Conservation (phyloP, 352 stramenopile species). For the Globisporangium yorkense region DNA sequence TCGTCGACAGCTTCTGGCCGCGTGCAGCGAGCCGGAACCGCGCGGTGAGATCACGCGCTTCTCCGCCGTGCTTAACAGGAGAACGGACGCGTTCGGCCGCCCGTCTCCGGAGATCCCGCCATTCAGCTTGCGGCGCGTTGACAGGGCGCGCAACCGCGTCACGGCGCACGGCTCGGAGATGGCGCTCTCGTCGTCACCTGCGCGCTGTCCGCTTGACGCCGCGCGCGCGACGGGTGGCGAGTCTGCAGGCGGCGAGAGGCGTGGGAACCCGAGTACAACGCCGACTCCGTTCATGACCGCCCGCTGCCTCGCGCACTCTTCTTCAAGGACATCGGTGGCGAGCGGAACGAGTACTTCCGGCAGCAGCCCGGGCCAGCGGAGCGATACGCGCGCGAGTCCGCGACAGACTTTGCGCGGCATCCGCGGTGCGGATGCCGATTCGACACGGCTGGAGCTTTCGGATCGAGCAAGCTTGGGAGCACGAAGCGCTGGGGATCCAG, state of each 20-base stretch:
- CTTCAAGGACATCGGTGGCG: not conserved
- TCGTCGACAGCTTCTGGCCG: slow-evolving; percentile 23
- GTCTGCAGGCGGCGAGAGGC: not conserved
- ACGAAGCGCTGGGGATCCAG: too few relatives aligned
- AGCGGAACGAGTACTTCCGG: not conserved
- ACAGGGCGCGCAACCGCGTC: slow-evolving; percentile 2
- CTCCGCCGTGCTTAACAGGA: not conserved
- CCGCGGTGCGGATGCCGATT: too few relatives aligned
- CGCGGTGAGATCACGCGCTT: not conserved
- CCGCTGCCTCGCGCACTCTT: slow-evolving; percentile 4
- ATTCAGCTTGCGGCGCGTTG: slow-evolving; percentile 2
- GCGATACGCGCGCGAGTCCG: not conserved
- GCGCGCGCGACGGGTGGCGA: not conserved
- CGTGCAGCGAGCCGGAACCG: slow-evolving; percentile 14
- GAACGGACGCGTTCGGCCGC: not conserved
- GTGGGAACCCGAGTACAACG: not conserved
- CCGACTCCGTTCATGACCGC: slow-evolving; percentile 1
- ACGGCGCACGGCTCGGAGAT: slow-evolving; percentile 4
- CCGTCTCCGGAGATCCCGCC: not conserved
- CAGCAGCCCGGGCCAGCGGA: not conserved
- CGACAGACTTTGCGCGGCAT: not conserved
- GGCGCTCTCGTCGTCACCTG: slow-evolving; percentile 6
- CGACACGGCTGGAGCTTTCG: too few relatives aligned
- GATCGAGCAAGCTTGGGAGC: too few relatives aligned
- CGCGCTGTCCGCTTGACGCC: not conserved